Evolutionary conservation across 2,329 filamentous ascomycete species (phyloP), one percentile per base, ranked within the genome.

Genomic region (Tolypocladium amazonense): DNA sequence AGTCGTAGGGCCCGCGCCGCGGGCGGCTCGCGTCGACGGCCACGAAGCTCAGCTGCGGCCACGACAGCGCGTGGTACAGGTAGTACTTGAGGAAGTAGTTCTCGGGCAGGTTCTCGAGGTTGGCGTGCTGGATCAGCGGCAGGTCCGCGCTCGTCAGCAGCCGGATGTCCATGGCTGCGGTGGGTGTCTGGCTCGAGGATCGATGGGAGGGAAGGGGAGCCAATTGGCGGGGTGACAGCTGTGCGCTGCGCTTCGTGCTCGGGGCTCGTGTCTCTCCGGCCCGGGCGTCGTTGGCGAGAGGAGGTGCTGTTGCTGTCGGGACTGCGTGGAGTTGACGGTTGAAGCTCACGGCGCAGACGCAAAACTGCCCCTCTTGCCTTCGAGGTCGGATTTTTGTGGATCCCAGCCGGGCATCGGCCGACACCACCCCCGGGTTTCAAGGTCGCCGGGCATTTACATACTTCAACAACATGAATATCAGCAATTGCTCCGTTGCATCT

Each of bases 41-140:
- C 60, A 99, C 93, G 76, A 92, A 97, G 76, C 88, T 93, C 65
- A 99, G 86, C 77, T 97, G 93, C 54, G 94, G 94, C 94, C 94
- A 99, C 68, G 92, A 96, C 66, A 97, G 86, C 20, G 93, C 92
- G 77, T 99, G 94, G 84, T 99, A 99, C 71, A 99, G 87, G 80
- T 99, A 99, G 83, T 99, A 99, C 83, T 99, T 99, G 77, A 96
- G 90, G 75, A 97, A 97, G 84, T 99, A 99, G 82, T 99, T 99
- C 77, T 99, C 94, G 65, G 94, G 94, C 58, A 99, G 84, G 80
- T 99, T 99, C 74, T 95, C 96, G 73, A 99, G 92, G 81, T 99
- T 97, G 72, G 93, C 93, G 76, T 95, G 92, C 79, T 99, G 94
- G 72, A 99, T 92, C 72, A 94, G 87, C 66, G 90, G 90, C 65